These are phyloP conservation scores for Zasmidium angulare DNA, from an alignment of 2,329 filamentous ascomycete genomes.

Conservation along the genomic window DNA sequence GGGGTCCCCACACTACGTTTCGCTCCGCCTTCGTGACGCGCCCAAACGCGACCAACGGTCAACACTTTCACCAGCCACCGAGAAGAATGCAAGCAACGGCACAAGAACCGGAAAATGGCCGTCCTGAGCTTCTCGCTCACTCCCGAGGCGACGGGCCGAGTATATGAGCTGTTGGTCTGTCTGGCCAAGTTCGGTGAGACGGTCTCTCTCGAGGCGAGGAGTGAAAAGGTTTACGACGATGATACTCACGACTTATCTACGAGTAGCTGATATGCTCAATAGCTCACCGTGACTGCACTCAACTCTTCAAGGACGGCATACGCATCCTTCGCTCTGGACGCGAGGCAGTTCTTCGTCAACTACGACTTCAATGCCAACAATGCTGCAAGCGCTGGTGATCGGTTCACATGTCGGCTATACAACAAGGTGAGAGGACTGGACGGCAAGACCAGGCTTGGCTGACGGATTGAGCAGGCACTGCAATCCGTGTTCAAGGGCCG, in stretches of 20 bases:
- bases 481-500: conserved; percentile 74
- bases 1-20: neutral
- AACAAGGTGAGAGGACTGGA: conserved; percentile 58
- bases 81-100: conserved; percentile 6
- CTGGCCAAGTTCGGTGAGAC: conserved; percentile 78
- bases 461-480: conserved; percentile 40
- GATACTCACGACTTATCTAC: no score
- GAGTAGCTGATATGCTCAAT: conserved; percentile 13
- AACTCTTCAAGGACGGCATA: conserved; percentile 82
- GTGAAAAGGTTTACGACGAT: conserved; percentile 56
- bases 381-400: conserved; percentile 30
- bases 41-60: neutral
- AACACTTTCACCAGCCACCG: neutral
- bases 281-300: conserved; percentile 73
- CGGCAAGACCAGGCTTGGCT: neutral
- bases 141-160: conserved; percentile 67
- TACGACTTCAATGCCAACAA: conserved; percentile 59
- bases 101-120: conserved; percentile 38
- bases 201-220: conserved; percentile 71
- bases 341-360: conserved; percentile 68
- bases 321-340: conserved; percentile 67
- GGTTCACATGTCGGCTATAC: conserved; percentile 74
- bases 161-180: conserved; percentile 73
- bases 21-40: neutral
- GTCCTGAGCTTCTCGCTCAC: conserved; percentile 68